Base-by-base conservation (phyloP, 306 rosid species). In the Quercus mongolica region DNA sequence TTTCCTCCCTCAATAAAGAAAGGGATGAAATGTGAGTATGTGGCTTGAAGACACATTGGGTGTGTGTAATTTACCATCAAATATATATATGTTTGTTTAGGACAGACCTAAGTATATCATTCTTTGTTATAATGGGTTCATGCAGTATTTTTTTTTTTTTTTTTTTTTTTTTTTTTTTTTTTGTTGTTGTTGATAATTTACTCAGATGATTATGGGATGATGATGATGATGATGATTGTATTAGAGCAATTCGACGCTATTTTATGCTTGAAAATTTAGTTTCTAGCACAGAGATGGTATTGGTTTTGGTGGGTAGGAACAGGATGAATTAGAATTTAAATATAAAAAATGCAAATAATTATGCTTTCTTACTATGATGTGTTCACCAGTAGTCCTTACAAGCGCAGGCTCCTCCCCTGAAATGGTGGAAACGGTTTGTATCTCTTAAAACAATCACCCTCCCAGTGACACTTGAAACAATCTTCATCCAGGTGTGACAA, bases 381-480 rank as follows among this genome's bases (percentile, higher is more conserved):
- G 44, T 59, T 87, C 87, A 91, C 92, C 95, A 91, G 69, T 82
- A 82, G 71, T 91, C 89, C 79, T 89, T 89, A 63, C 95, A 91
- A 68, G 88, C 84, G 78, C 93, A 91, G 23, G 58, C 44, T 18
- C 91, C 91, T 30, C 77, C 83, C 63, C 55, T 76, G 73, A 90
- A 86, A 88, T 90, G 92, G 70, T 90, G 92, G 85, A 89, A 89
- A 49, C 91, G 82, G 33, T 86, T 85, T 62, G 88, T 86, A 81
- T 91, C 93, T 78, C 93, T 84, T 74, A 89, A 76, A 58, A 89
- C 83, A 75, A 87, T 72, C 55, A 59, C 52, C 78, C 96, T 87
- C 61, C 67, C 79, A 0, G 86, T 86, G 35, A 87, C 74, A 62
- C 51, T 33, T 41, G 90, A 89, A 83, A 89, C 89, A 73, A 61